Evolutionary conservation across 2,329 filamentous ascomycete species (phyloP), one percentile per base, ranked within the genome.

Genomic region (Sphaerostilbella broomeana): DNA sequence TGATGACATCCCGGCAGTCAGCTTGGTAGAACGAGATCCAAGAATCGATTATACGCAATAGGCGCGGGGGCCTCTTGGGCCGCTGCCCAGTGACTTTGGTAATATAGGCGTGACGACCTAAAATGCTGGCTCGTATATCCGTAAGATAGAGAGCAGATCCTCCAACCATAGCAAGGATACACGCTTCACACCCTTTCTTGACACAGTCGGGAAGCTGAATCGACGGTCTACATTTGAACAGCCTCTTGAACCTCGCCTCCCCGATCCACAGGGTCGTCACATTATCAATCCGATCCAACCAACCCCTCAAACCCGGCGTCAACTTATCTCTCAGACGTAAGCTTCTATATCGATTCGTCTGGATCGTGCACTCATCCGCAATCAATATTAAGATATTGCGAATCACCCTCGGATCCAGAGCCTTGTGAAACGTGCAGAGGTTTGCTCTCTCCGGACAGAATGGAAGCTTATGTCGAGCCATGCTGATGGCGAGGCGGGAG

Each of bases 131-230:
- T 19, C 66, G 55, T 21, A 79, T 49, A 47, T 73, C 70, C 5
- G 58, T 51, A 3, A 79, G 53, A 2, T 65, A 47, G 12, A 59
- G 51, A 4, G 50, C 53, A 21, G 62, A 60, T 0, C 66, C 67
- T 2, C 73, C 73, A 1, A 79, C 50, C 3, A 61, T 59, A 2
- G 69, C 62, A 10, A 78, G 52, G 19, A 73, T 67, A 45, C 75
- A 79, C 2, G 72, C 73, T 48, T 75, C 68, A 45, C 75, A 79
- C 2, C 20, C 22, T 0, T 22, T 29, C 19, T 21, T 27, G 7
- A n/a, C 36, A 9, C 40, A 42, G 8, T 29, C 35, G 2, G 40
- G 40, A 8, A 42, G 10, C 4, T 5, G 12, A n/a, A 5, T 26
- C 24, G 4, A 12, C 5, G 19, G 15, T 2, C 61, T 50, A n/a